A percentile compares a stretch with the other conserved stretches of the same genome.
phyloP scores from a whole-genome alignment of 2,329 filamentous ascomycete genomes.

The Ophiostoma tasmaniense region DNA sequence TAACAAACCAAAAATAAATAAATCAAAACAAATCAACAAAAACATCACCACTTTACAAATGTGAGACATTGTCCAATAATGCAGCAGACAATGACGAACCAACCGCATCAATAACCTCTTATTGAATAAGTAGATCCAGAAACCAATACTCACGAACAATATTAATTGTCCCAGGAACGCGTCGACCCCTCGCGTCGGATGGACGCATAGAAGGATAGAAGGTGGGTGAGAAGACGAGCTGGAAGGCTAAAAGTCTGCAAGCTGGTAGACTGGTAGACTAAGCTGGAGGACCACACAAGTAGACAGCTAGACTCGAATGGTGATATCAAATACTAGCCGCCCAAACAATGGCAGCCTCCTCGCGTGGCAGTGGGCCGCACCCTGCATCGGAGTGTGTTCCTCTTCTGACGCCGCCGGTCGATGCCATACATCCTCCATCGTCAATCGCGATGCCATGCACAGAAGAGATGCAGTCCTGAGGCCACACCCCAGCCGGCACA shows the following conservation, averaged over 20 bases:
- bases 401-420: not conserved
- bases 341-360: conserved; percentile 2
- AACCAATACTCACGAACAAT: not conserved
- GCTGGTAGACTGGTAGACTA: too few relatives aligned
- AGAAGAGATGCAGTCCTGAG: not conserved
- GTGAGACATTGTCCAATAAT: not conserved
- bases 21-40: not conserved
- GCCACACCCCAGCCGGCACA: not conserved
- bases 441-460: not conserved
- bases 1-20: not conserved
- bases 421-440: not conserved
- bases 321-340: not conserved
- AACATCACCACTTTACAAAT: not conserved
- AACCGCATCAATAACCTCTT: not conserved
- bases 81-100: not conserved
- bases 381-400: not conserved
- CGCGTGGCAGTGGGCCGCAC: not conserved
- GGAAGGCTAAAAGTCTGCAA: too few relatives aligned
- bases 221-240: too few relatives aligned
- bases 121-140: not conserved
- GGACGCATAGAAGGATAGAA: not conserved
- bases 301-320: not conserved
- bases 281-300: not conserved
- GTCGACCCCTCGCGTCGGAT: not conserved
- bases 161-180: not conserved